Conservation (phyloP, 495 filamentous ascomycete genomes). For the Schizothecium vesticola region DNA sequence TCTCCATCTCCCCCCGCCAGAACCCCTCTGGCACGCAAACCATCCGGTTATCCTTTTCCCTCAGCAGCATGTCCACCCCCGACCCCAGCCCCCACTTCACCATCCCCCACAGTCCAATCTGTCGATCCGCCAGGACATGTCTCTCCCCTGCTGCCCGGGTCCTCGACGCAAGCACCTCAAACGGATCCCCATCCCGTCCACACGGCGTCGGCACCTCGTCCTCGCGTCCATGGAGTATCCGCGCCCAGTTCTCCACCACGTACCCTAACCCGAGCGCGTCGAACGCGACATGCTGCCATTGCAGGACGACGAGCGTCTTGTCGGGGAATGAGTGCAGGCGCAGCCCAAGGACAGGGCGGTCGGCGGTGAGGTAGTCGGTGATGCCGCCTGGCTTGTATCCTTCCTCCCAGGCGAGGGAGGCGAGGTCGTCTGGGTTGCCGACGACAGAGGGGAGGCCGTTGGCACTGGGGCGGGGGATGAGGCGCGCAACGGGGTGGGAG, state of each 20-base stretch:
- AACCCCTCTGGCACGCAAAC: slow-evolving; percentile 28
- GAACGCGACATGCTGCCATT: slow-evolving; percentile 30
- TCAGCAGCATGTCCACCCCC: slow-evolving; percentile 21
- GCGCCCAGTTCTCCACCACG: slow-evolving; percentile 21
- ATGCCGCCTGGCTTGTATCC: slow-evolving; percentile 23
- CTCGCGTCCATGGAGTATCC: slow-evolving; percentile 20
- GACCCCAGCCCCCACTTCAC: slow-evolving; percentile 25
- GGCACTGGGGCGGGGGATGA: slow-evolving; percentile 25
- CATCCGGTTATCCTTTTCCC: slow-evolving; percentile 33
- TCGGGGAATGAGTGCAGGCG: slow-evolving; percentile 29
- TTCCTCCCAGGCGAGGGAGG: slow-evolving; percentile 18
- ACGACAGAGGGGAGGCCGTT: slow-evolving; percentile 17
- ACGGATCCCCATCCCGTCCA: slow-evolving; percentile 15
- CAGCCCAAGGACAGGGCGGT: slow-evolving; percentile 23
- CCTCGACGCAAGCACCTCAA: slow-evolving; percentile 14
- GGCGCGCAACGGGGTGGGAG: slow-evolving; percentile 30
- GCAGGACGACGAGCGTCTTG: slow-evolving; percentile 27
- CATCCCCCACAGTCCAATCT: slow-evolving; percentile 23
- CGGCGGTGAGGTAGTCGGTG: slow-evolving; percentile 18
- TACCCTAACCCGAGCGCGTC: slow-evolving; percentile 24
- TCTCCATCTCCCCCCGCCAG: slow-evolving; percentile 18
- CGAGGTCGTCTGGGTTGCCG: slow-evolving; percentile 22
- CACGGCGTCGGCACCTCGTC: slow-evolving; percentile 20
- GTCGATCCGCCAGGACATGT: slow-evolving; percentile 13
- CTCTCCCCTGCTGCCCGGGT: slow-evolving; percentile 9